Evolutionary conservation across 257 asterid species (phyloP).

Genomic region (Solanum neorickii): DNA sequence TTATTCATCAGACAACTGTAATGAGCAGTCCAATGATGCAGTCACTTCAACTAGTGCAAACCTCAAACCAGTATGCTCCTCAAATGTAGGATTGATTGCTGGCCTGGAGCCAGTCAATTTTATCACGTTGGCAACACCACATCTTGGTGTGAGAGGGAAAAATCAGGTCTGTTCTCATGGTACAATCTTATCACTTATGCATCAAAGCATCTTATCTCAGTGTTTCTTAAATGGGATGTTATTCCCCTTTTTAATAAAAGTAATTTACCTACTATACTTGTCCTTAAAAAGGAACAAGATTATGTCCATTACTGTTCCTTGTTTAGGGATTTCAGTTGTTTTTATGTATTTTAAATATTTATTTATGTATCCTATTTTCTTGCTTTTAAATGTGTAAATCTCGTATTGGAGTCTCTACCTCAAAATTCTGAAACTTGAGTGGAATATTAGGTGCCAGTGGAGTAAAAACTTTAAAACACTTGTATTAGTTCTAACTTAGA

Average conservation of each 20-base stretch:
- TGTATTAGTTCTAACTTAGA: neutral
- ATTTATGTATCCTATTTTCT: neutral
- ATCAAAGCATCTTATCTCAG: neutral
- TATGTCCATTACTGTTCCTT: neutral
- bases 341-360: neutral
- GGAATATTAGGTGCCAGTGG: neutral
- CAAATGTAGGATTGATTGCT: constrained; percentile 45
- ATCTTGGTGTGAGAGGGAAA: constrained; percentile 81
- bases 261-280: neutral
- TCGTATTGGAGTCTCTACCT: neutral
- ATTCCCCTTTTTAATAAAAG: neutral
- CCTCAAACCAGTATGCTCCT: constrained; percentile 12
- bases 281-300: neutral
- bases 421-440: neutral
- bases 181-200: neutral
- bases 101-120: constrained; percentile 68
- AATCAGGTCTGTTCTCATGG: constrained; percentile 47
- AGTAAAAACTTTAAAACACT: neutral
- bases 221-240: neutral
- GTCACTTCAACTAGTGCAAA: constrained; percentile 16
- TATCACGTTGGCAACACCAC: constrained; percentile 82
- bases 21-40: constrained; percentile 11
- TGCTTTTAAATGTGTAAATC: neutral
- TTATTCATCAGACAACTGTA: constrained; percentile 24
- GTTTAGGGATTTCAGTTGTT: neutral